Conservation (phyloP, 2,329 filamentous ascomycete genomes). For the Aspergillus sp. region DNA sequence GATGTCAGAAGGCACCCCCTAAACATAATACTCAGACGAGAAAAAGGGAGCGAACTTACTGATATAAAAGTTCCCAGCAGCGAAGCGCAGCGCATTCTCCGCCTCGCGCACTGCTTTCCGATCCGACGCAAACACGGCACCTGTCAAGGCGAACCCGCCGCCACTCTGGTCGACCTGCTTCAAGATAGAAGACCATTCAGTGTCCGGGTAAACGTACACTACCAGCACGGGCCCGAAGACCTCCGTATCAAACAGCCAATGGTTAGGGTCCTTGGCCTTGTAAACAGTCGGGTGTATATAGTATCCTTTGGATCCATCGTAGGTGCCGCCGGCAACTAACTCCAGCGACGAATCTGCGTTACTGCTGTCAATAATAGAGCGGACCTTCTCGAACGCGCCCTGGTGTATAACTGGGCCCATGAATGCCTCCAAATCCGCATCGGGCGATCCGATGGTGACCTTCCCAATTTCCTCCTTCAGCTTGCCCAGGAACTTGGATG, state of each 20-base stretch:
- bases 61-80: constrained; percentile 38
- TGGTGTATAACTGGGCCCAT: constrained; percentile 78
- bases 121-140: constrained; percentile 33
- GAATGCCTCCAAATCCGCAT: constrained; percentile 51
- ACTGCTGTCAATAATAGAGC: constrained; percentile 65
- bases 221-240: constrained; percentile 71
- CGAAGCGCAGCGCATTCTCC: constrained; percentile 28
- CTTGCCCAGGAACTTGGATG: constrained; percentile 59
- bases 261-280: constrained; percentile 58
- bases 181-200: constrained; percentile 51
- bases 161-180: constrained; percentile 32
- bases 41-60: constrained; percentile 16
- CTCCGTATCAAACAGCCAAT: constrained; percentile 65
- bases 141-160: constrained; percentile 30
- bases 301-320: constrained; percentile 68
- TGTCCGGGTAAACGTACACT: constrained; percentile 68
- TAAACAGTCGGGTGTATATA: constrained; percentile 77
- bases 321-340: constrained; percentile 63
- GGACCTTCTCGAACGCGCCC: constrained; percentile 68
- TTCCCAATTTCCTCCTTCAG: constrained; percentile 57
- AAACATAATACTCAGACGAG: neutral
- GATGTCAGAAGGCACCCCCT: neutral
- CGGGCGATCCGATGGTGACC: constrained; percentile 54
- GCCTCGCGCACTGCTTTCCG: constrained; percentile 28
- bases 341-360: constrained; percentile 62